Evolutionary conservation across 495 filamentous ascomycete genomes (phyloP), one percentile per base, ranked within the genome.

Genomic region (Lasiosphaeria hispida): DNA sequence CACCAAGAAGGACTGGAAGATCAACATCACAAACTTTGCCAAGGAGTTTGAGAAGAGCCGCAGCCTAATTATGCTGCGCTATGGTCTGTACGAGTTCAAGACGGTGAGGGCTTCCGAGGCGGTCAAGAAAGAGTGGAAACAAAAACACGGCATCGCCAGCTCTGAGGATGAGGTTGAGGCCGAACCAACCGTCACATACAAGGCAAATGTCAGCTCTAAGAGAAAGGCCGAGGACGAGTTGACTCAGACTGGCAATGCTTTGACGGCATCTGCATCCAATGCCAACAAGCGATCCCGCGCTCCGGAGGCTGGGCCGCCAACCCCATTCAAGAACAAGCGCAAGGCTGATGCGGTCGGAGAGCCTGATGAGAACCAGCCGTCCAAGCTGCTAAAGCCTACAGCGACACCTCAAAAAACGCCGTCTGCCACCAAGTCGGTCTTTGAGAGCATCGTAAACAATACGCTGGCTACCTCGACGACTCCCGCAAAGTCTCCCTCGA

Each of bases 341-440:
- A 78, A 78, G 68, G 72, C 70, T 10, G 67, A 72, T 18, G 63
- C 53, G n/a, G 64, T 64, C n/a, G 68, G 66, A n/a, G 74, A 76
- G 50, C 60, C 69, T 13, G 76, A 60, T 69, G 85, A 69, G 78
- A 81, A 72, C 77, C 83, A 61, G 69, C 85, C 85, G 68, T 82
- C 37, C 75, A 88, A 67, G 77, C 75, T 67, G 73, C 80, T 63
- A 71, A 84, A 85, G 82, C 78, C 72, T 72, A 75, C 60, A 9
- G 30, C 59, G 4, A 52, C 64, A 5, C 67, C 69, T 8, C 51
- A 57, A 9, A 69, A 69, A 55, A 55, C 72, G 74, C 82, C 75
- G 7, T 78, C 77, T 4, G 66, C 72, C 7, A 73, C 77, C 33
- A 77, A 72, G 50, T 74, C 75, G 11, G 58, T 77, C 3, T 78